A percentile compares a stretch with the other conserved stretches of the same genome.
phyloP scores from a whole-genome alignment of 345 rosid species.

The Geranium brycei region DNA sequence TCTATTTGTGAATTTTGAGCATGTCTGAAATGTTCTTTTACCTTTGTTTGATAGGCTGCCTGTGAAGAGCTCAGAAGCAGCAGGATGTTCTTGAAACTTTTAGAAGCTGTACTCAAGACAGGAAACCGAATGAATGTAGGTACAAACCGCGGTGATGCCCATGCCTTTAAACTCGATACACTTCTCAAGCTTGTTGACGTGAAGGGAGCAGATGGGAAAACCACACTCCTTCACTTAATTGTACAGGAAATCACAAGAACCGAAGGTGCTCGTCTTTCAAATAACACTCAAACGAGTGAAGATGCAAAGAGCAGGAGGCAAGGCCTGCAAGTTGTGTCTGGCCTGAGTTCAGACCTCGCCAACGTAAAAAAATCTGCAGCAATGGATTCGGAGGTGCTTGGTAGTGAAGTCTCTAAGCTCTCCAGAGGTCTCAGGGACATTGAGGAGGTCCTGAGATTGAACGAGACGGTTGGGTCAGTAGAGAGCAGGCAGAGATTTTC shows the following conservation, averaged over 20 bases:
- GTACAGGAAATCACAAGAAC: slow-evolving; percentile 91
- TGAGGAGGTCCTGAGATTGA: slow-evolving; percentile 36
- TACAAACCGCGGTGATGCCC: slow-evolving; percentile 96
- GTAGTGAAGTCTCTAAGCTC: slow-evolving; percentile 71
- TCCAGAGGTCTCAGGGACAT: slow-evolving; percentile 52
- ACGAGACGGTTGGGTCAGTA: slow-evolving; percentile 21
- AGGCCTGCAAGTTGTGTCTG: slow-evolving; percentile 84
- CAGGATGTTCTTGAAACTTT: slow-evolving; percentile 83
- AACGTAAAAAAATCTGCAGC: slow-evolving; percentile 94
- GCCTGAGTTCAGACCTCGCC: slow-evolving; percentile 60
- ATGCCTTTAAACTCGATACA: slow-evolving; percentile 65
- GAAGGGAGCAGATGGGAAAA: slow-evolving; percentile 68
- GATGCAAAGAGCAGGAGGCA: slow-evolving; percentile 73
- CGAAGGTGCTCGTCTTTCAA: slow-evolving; percentile 77
- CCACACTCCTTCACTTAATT: slow-evolving; percentile 89
- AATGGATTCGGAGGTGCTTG: slow-evolving; percentile 88
- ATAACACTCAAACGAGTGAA: slow-evolving; percentile 32
- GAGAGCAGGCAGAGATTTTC: slow-evolving; percentile 45
- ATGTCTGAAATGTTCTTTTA: too few relatives aligned
- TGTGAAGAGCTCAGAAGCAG: slow-evolving; percentile 86
- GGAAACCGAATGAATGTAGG: slow-evolving; percentile 99
- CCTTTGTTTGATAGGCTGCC: slow-evolving; percentile 43
- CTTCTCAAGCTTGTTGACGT: too few relatives aligned
- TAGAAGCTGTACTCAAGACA: slow-evolving; percentile 93
- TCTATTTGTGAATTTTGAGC: too few relatives aligned